Conservation (phyloP, 306 rosid genomes). For the Vigna nakashimae region DNA sequence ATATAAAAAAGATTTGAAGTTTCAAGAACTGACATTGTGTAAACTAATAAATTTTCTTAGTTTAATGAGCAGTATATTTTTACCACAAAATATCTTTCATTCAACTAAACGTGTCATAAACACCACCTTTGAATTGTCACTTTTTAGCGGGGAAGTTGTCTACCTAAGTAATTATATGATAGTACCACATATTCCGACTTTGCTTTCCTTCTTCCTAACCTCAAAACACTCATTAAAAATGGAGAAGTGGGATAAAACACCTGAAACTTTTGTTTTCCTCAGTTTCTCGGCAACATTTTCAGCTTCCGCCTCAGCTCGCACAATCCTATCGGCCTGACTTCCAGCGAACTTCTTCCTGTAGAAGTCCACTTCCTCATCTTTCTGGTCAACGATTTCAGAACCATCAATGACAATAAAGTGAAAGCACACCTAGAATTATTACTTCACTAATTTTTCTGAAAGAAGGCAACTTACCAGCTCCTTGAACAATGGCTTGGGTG, state of each 20-base stretch:
- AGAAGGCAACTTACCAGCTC: constrained; percentile 70
- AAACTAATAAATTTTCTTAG: neutral
- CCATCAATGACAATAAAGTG: constrained; percentile 28
- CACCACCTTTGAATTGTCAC: neutral
- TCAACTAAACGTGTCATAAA: no score
- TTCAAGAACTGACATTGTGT: neutral
- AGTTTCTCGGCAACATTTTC: constrained; percentile 74
- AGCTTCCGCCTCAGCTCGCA: constrained; percentile 84
- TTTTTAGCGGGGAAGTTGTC: neutral
- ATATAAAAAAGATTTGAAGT: neutral
- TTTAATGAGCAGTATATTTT: no score
- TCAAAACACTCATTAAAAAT: constrained; percentile 27
- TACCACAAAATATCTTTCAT: neutral
- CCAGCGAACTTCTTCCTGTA: constrained; percentile 82
- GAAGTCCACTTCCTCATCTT: constrained; percentile 84
- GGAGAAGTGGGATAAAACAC: constrained; percentile 42
- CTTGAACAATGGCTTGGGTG: constrained; percentile 84
- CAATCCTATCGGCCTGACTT: constrained; percentile 91
- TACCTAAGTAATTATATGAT: constrained; percentile 12
- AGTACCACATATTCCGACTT: neutral
- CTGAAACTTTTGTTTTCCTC: constrained; percentile 78
- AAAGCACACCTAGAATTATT: constrained; percentile 10
- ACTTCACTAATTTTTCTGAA: constrained; percentile 17
- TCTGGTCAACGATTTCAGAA: constrained; percentile 56
- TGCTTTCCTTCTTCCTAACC: neutral